Evolutionary conservation across 2,329 filamentous ascomycete genomes (phyloP).

Genomic region (Erysiphe pulchra): DNA sequence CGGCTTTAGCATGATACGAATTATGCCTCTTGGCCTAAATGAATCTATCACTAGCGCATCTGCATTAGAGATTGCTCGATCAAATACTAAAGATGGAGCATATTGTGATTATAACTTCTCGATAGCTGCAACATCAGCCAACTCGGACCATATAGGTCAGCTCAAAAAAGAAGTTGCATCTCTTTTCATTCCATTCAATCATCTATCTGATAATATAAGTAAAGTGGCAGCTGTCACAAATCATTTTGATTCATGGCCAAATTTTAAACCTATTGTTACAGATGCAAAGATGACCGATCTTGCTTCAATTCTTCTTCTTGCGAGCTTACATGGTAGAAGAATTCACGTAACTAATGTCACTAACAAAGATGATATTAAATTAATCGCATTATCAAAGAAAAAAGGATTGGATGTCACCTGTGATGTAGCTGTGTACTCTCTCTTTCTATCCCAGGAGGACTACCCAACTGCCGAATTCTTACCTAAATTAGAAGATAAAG

Average conservation of each 20-base stretch:
- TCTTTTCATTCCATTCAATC: constrained; percentile 62
- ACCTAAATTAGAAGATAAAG: constrained; percentile 41
- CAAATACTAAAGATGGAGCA: constrained; percentile 39
- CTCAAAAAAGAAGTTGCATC: constrained; percentile 52
- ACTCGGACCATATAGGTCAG: constrained; percentile 48
- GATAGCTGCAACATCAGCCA: constrained; percentile 45
- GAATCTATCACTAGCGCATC: constrained; percentile 47
- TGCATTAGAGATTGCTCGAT: constrained; percentile 44
- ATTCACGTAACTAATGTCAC: constrained; percentile 61
- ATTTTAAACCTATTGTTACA: constrained; percentile 55
- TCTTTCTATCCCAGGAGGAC: constrained; percentile 49
- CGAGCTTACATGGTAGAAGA: constrained; percentile 52
- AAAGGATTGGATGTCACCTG: constrained; percentile 66
- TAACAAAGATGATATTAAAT: constrained; percentile 53
- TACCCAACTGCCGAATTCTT: constrained; percentile 40
- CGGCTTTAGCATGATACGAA: constrained; percentile 57
- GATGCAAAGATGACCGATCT: constrained; percentile 60
- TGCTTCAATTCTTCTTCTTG: constrained; percentile 54
- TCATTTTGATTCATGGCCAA: constrained; percentile 56
- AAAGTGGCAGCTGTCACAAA: constrained; percentile 57
- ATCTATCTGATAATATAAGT: constrained; percentile 55
- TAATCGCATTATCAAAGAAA: constrained; percentile 54
- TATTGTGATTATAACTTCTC: constrained; percentile 65
- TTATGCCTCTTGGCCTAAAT: constrained; percentile 52
- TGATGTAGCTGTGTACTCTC: constrained; percentile 55